phyloP scores from a whole-genome alignment of 192 early-diverging fungal genomes.

The Geranomyces michiganensis region DNA sequence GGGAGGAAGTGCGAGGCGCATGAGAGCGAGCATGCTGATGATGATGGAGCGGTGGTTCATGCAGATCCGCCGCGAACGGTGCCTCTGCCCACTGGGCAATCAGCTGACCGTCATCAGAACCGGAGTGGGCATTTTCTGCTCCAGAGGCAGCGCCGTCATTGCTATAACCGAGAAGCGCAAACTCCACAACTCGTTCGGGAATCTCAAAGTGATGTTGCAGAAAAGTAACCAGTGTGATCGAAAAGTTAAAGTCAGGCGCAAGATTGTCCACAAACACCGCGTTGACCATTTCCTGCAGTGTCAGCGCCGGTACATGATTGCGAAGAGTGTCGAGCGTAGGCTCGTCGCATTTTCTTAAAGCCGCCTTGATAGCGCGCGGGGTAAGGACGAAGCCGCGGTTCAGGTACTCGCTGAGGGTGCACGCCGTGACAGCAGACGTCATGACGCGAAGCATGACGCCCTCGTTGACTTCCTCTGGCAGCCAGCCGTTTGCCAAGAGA shows the following conservation, averaged over 20 bases:
- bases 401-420: conserved; percentile 11
- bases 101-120: not conserved
- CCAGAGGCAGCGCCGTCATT: not conserved
- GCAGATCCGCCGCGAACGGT: not conserved
- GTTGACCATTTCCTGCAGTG: not conserved
- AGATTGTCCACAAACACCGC: conserved; percentile 29
- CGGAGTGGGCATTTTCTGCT: not conserved
- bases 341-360: conserved; percentile 20
- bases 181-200: conserved; percentile 15
- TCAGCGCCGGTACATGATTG: not conserved
- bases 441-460: conserved; percentile 24
- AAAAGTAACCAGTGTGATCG: conserved; percentile 16
- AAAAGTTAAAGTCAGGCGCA: conserved; percentile 25
- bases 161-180: not conserved
- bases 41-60: too few species aligned
- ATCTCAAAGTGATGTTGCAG: conserved; percentile 20
- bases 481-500: conserved; percentile 17
- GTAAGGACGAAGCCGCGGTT: conserved; percentile 26
- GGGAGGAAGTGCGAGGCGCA: not conserved
- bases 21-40: not conserved
- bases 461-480: conserved; percentile 7
- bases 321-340: not conserved
- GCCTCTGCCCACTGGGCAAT: not conserved
- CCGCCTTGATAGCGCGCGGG: conserved; percentile 10
- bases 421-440: not conserved